Conservation (phyloP, 2,329 filamentous ascomycete species). For the Claviceps maximensis region DNA sequence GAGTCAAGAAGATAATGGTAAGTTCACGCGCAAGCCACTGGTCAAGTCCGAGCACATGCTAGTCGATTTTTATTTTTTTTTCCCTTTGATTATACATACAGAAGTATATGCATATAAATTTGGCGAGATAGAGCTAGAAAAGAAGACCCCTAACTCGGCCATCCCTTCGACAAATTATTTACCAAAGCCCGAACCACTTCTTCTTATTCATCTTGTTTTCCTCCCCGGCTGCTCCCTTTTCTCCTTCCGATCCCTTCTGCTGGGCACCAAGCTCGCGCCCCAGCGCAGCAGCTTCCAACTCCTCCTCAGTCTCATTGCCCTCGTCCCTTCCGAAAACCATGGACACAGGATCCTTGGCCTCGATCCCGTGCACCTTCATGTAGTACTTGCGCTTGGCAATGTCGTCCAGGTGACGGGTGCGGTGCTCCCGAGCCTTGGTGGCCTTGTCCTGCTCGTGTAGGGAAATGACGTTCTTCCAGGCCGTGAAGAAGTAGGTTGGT, state of each 20-base stretch:
- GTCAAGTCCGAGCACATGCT: background rate
- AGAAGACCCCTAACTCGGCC: no score
- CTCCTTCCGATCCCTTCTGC: constrained; percentile 15
- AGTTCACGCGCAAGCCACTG: background rate
- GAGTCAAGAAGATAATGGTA: background rate
- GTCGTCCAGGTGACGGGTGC: constrained; percentile 66
- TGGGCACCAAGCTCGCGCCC: constrained; percentile 21
- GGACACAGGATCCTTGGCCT: constrained; percentile 44
- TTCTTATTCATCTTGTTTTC: constrained; percentile 33
- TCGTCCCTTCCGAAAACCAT: constrained; percentile 28
- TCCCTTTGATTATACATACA: background rate
- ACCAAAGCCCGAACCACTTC: constrained; percentile 81
- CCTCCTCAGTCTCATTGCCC: constrained; percentile 22
- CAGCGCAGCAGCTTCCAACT: constrained; percentile 22
- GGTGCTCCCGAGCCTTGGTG: constrained; percentile 54
- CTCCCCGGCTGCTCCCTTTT: background rate
- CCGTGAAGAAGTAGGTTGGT: constrained; percentile 53
- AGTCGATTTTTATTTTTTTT: background rate
- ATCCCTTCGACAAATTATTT: constrained; percentile 10
- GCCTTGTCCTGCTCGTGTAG: constrained; percentile 65
- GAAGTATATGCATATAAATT: background rate
- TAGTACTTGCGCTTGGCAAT: constrained; percentile 77
- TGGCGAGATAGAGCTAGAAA: background rate
- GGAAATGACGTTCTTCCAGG: constrained; percentile 58
- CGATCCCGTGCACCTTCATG: constrained; percentile 72